Conservation (phyloP, 2,329 filamentous ascomycete species). For the Sporothrix phasma region DNA sequence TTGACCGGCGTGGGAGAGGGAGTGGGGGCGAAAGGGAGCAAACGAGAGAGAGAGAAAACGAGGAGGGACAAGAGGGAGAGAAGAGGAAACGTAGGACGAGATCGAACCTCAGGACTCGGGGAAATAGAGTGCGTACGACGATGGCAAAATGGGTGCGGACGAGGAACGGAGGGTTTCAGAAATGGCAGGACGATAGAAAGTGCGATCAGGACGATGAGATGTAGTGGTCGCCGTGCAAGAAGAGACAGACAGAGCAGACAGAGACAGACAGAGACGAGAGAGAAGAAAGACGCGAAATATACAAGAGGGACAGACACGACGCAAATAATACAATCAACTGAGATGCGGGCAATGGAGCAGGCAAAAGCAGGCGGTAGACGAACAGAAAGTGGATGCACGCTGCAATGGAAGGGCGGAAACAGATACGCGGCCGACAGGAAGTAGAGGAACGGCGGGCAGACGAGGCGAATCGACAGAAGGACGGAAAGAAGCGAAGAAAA, state of each 20-base stretch:
- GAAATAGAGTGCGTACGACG: constrained; percentile 2
- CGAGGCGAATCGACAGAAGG: neutral
- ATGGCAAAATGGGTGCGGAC: neutral
- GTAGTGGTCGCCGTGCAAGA: neutral
- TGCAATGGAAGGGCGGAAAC: neutral
- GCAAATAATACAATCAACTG: neutral
- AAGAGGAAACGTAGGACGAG: neutral
- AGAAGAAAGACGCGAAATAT: neutral
- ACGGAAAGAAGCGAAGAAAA: neutral
- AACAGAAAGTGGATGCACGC: neutral
- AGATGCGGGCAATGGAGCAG: no score
- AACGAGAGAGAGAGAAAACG: neutral
- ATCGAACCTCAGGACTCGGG: neutral
- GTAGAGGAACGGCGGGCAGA: neutral
- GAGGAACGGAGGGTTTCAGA: neutral
- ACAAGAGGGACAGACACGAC: neutral
- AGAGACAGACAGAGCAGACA: neutral
- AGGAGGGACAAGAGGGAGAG: neutral
- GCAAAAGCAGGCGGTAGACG: neutral
- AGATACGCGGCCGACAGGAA: neutral
- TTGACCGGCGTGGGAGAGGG: no score
- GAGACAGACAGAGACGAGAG: neutral
- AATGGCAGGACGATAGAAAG: neutral
- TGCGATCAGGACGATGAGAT: neutral
- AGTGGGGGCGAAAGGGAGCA: neutral